phyloP scores from a whole-genome alignment of 495 filamentous ascomycete species.

The Venustampulla echinocandica region DNA sequence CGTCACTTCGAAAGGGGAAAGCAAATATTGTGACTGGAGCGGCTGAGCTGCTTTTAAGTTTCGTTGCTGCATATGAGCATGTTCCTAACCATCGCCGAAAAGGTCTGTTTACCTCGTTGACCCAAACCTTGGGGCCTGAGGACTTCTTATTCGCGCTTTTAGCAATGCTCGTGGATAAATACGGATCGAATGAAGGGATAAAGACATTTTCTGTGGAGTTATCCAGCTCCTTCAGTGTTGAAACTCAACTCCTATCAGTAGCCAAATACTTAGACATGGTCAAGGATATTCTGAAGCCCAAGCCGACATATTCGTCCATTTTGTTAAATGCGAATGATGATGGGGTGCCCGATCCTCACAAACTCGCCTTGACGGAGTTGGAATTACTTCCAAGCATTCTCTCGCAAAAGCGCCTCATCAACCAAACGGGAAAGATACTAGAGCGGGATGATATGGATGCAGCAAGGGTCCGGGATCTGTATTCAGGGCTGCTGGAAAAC shows the following conservation, averaged over 20 bases:
- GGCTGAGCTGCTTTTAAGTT: slow-evolving; percentile 81
- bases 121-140: slow-evolving; percentile 70
- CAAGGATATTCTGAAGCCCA: slow-evolving; percentile 61
- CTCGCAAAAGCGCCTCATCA: slow-evolving; percentile 37
- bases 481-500: slow-evolving; percentile 62
- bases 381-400: slow-evolving; percentile 47
- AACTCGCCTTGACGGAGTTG: slow-evolving; percentile 55
- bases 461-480: slow-evolving; percentile 53
- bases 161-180: slow-evolving; percentile 63
- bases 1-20: slow-evolving; percentile 70
- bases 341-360: slow-evolving; percentile 45
- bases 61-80: slow-evolving; percentile 89
- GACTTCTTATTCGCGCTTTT: slow-evolving; percentile 72
- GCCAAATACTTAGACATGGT: slow-evolving; percentile 65
- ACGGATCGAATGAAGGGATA: slow-evolving; percentile 43
- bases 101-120: slow-evolving; percentile 69
- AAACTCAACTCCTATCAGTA: slow-evolving; percentile 60
- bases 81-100: slow-evolving; percentile 78
- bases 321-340: slow-evolving; percentile 60
- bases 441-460: slow-evolving; percentile 50
- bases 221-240: slow-evolving; percentile 46
- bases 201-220: slow-evolving; percentile 46
- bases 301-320: slow-evolving; percentile 54
- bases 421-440: slow-evolving; percentile 38
- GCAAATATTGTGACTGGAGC: slow-evolving; percentile 68